Evolutionary conservation across 306 rosid genomes (phyloP).

Genomic region (Echinosophora koreensis): DNA sequence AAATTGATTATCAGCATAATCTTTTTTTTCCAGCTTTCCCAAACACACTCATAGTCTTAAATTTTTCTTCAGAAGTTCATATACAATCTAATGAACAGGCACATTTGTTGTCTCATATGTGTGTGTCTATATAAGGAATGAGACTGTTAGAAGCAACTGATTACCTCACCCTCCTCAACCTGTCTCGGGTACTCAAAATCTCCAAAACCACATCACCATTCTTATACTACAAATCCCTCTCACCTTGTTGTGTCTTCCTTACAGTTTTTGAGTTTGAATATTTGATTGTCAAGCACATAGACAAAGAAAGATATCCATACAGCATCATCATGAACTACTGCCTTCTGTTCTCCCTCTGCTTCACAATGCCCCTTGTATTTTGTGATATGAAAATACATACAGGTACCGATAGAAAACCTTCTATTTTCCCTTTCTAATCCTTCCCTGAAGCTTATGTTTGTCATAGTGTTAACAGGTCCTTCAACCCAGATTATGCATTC

Average conservation of each 20-base stretch:
- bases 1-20: too few relatives aligned
- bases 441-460: slow-evolving; percentile 1
- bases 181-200: slow-evolving; percentile 9
- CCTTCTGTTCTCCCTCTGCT: slow-evolving; percentile 48
- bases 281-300: slow-evolving; percentile 2
- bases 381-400: slow-evolving; percentile 41
- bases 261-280: background rate
- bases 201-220: slow-evolving; percentile 14
- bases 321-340: slow-evolving; percentile 47
- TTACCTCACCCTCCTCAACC: slow-evolving; percentile 27
- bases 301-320: background rate
- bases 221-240: background rate
- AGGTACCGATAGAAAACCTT: slow-evolving; percentile 32
- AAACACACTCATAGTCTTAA: background rate
- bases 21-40: too few relatives aligned
- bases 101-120: slow-evolving; percentile 6
- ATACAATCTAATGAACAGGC: background rate
- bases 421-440: slow-evolving; percentile 14
- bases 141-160: background rate
- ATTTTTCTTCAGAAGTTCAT: background rate
- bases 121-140: background rate
- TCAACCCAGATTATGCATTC: slow-evolving; percentile 27
- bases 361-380: slow-evolving; percentile 35
- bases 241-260: background rate
- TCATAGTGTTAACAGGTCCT: slow-evolving; percentile 11